Conservation (phyloP, 768 basidiomycete species). For the Amanita brunnescens region DNA sequence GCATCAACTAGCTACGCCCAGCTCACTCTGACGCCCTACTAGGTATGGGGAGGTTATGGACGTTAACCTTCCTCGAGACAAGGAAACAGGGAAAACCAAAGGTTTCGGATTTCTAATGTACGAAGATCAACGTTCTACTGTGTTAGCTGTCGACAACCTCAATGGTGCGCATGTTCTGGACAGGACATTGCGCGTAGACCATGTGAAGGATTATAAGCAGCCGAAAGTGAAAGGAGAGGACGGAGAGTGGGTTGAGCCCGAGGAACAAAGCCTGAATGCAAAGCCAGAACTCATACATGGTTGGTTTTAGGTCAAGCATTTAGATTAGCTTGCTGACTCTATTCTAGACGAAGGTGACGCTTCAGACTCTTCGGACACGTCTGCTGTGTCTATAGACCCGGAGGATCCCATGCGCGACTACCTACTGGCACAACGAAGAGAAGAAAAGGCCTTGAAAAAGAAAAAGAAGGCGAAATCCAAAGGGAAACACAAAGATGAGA, state of each 20-base stretch:
- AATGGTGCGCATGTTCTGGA: constrained; percentile 89
- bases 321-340: neutral
- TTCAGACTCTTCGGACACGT: constrained; percentile 60
- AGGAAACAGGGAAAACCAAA: constrained; percentile 79
- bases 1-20: constrained; percentile 20
- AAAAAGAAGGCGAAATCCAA: constrained; percentile 54
- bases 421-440: constrained; percentile 64
- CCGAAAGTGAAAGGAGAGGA: constrained; percentile 66
- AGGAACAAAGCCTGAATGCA: constrained; percentile 84
- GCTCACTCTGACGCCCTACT: constrained; percentile 3
- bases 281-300: constrained; percentile 57
- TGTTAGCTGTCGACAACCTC: constrained; percentile 97
- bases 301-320: neutral
- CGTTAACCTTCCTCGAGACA: constrained; percentile 90
- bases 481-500: constrained; percentile 64
- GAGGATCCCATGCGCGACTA: constrained; percentile 99
- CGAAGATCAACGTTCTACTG: constrained; percentile 93
- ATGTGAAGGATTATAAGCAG: constrained; percentile 90
- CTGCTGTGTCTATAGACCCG: constrained; percentile 70
- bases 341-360: constrained; percentile 38
- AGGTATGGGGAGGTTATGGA: constrained; percentile 98
- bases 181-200: constrained; percentile 83
- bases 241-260: constrained; percentile 80
- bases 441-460: constrained; percentile 63
- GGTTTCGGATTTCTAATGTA: constrained; percentile 99